phyloP scores from a whole-genome alignment of 257 asterid genomes.

The Ilex aquifolium region DNA sequence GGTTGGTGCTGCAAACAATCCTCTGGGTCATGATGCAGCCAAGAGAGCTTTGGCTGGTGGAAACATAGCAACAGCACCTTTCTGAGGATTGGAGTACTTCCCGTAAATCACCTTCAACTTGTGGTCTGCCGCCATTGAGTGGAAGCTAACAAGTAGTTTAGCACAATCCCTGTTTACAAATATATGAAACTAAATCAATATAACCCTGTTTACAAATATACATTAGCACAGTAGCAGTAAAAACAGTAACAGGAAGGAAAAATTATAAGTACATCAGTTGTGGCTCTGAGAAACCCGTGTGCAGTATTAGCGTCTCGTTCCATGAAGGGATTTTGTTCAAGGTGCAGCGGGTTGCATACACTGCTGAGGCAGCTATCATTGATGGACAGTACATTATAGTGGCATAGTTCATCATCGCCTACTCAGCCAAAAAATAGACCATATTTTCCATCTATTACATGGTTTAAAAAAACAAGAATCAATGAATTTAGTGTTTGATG shows the following conservation, averaged over 20 bases:
- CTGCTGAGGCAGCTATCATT: constrained; percentile 92
- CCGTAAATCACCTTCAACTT: constrained; percentile 50
- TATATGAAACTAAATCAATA: background rate
- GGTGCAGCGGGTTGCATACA: constrained; percentile 70
- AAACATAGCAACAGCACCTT: constrained; percentile 52
- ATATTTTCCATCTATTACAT: constrained; percentile 51
- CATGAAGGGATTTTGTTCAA: constrained; percentile 47
- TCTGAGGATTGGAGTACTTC: constrained; percentile 47
- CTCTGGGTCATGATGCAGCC: constrained; percentile 7
- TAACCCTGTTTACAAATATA: too few species aligned
- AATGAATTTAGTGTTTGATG: too few species aligned
- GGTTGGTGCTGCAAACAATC: too few species aligned
- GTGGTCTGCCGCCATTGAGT: constrained; percentile 30
- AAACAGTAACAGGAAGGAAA: background rate
- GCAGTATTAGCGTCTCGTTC: constrained; percentile 64
- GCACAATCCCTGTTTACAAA: constrained; percentile 45
- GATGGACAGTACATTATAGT: constrained; percentile 59
- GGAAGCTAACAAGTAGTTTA: constrained; percentile 47
- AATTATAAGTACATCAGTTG: constrained; percentile 46
- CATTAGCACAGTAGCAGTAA: background rate
- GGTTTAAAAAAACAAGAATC: too few species aligned
- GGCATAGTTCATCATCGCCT: constrained; percentile 80
- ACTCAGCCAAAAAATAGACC: constrained; percentile 68
- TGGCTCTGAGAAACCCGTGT: constrained; percentile 66
- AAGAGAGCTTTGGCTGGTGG: constrained; percentile 58